phyloP scores from a whole-genome alignment of 2,329 filamentous ascomycete species.

The Trichoderma atroviride region DNA sequence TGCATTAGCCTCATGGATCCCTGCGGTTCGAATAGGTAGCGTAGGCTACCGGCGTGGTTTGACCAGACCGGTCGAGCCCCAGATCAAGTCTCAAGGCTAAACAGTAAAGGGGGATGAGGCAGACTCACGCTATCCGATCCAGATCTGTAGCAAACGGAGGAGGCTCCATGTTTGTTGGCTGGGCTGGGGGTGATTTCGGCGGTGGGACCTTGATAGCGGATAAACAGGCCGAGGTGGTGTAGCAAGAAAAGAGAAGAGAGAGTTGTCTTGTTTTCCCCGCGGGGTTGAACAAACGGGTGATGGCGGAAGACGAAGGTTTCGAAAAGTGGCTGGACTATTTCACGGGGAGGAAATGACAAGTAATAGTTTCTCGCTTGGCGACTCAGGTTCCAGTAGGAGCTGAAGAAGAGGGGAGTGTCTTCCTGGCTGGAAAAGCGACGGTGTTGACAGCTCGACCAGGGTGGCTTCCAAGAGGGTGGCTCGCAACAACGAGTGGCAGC shows the following conservation, averaged over 20 bases:
- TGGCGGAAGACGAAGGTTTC: conserved; percentile 14
- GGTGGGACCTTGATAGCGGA: conserved; percentile 23
- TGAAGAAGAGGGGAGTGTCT: conserved; percentile 6
- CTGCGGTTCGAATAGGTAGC: conserved; percentile 1
- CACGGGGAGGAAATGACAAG: conserved; percentile 7
- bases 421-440: neutral
- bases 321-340: conserved; percentile 8
- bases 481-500: neutral
- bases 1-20: conserved; percentile 17
- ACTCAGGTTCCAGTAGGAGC: neutral
- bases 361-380: conserved; percentile 17
- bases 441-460: conserved; percentile 10
- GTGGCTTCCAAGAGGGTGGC: neutral
- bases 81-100: neutral
- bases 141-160: conserved; percentile 27
- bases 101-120: conserved; percentile 7
- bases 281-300: conserved; percentile 20
- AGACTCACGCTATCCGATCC: conserved; percentile 28
- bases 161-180: conserved; percentile 25
- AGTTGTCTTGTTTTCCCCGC: conserved; percentile 23
- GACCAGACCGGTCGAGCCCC: conserved; percentile 23
- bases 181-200: conserved; percentile 16
- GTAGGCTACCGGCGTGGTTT: conserved; percentile 4
- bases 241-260: neutral
- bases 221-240: conserved; percentile 27